Evolutionary conservation across 192 early-diverging fungal genomes (phyloP), one percentile per base, ranked within the genome.

Genomic region (Coemansia sp.): DNA sequence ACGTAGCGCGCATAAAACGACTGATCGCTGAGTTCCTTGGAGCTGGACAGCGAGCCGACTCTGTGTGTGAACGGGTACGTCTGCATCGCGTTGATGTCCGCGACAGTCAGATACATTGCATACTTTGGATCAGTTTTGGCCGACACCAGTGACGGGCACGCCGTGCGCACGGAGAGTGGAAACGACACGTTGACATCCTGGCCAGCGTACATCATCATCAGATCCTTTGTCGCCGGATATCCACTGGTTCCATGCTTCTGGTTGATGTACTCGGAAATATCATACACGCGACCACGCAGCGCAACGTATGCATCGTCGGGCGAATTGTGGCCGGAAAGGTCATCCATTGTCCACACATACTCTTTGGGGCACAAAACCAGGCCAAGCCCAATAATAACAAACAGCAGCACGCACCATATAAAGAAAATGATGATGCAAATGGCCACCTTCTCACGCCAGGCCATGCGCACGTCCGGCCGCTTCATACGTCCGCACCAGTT

Each of bases 401-500:
- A 98, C 39, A 96, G 83, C 24, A 94, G 83, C n/a, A 85, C 64
- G 19, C 75, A 87, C 49, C 92, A 95, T 57, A 93, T 82, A 17
- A 93, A 75, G 59, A 91, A 87, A 43, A 98, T 95, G 65, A 97
- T 70, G 21, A 93, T 77, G 77, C 92, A 94, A 17, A 98, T 83
- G 0, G 89, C 86, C 12, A 92, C 82, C 72, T 98, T 98, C 77
- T 98, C 96, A 29, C 95, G 84, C 94, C 93, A 98, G 12, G 95
- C 95, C 93, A 95, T 95, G 39, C 87, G 91, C 47, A 98, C 86
- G 73, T 98, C 94, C 32, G 90, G 82, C 25, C 94, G 87, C 70
- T 88, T 90, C 93, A 97, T 94, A 48, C 88, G 77, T 27, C 76
- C 76, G 38, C 69, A 70, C 70, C 70, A 79, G 38, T 60, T 73